Evolutionary conservation across 352 stramenopile genomes (phyloP).

Genomic region (Pythium oligandrum): DNA sequence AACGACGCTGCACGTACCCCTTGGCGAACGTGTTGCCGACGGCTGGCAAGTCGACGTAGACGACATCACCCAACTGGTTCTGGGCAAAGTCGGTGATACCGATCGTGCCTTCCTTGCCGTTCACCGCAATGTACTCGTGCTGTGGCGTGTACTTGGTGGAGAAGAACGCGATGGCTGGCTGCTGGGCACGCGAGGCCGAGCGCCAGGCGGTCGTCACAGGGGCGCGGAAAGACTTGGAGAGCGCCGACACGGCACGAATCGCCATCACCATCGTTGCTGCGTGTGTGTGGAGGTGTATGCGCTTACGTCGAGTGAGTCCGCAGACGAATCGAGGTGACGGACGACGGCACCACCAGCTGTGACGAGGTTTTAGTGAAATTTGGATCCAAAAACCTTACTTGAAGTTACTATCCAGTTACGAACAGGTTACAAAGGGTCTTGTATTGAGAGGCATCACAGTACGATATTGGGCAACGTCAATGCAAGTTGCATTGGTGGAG

Average conservation of each 20-base stretch:
- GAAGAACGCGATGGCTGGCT: slow-evolving; percentile 46
- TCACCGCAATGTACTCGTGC: slow-evolving; percentile 83
- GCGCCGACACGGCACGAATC: slow-evolving; percentile 39
- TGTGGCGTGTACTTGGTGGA: slow-evolving; percentile 84
- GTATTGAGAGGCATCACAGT: slow-evolving; percentile 8
- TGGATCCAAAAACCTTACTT: slow-evolving; percentile 15
- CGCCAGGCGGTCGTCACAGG: slow-evolving; percentile 26
- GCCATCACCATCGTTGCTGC: slow-evolving; percentile 29
- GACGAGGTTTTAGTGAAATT: neutral
- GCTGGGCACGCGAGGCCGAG: slow-evolving; percentile 27
- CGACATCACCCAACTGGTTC: slow-evolving; percentile 95
- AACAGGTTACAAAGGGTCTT: neutral
- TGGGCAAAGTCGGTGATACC: slow-evolving; percentile 98
- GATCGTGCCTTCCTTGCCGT: slow-evolving; percentile 83
- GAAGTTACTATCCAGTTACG: slow-evolving; percentile 13
- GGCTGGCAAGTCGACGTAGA: slow-evolving; percentile 96
- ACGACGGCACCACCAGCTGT: slow-evolving; percentile 6
- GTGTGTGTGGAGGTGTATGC: no score
- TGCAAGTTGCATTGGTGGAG: neutral
- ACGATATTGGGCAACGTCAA: neutral
- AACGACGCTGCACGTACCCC: slow-evolving; percentile 47
- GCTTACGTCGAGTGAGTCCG: no score
- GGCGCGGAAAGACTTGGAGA: slow-evolving; percentile 52
- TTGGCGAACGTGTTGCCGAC: slow-evolving; percentile 93
- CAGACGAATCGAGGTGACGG: slow-evolving; percentile 10